phyloP scores from a whole-genome alignment of 176 grass and related monocot genomes.

The Cymbopogon citratus region DNA sequence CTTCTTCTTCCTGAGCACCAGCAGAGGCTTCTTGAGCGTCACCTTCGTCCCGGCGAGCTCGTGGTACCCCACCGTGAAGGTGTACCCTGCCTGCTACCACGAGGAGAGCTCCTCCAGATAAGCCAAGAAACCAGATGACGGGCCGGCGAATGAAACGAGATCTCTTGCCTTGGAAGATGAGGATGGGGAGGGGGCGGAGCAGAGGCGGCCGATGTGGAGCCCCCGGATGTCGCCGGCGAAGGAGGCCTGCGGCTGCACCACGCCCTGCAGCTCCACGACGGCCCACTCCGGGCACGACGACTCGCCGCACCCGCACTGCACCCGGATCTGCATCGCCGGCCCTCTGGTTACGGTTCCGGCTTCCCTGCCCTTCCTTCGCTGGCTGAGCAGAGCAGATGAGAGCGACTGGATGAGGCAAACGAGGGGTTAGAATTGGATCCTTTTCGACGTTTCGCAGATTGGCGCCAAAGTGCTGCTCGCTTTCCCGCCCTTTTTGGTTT shows the following conservation, averaged over 20 bases:
- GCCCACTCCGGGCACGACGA: slow-evolving; percentile 56
- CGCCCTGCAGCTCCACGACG: slow-evolving; percentile 81
- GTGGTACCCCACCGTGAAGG: slow-evolving; percentile 85
- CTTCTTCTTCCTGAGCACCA: slow-evolving; percentile 79
- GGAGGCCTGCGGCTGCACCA: slow-evolving; percentile 63
- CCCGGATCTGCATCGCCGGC: too few relatives aligned
- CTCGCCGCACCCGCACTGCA: too few relatives aligned
- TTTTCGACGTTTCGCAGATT: too few relatives aligned
- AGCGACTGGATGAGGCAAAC: too few relatives aligned
- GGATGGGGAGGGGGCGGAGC: slow-evolving; percentile 41
- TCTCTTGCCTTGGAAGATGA: slow-evolving; percentile 46
- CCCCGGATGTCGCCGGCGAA: slow-evolving; percentile 53
- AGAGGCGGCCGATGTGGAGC: slow-evolving; percentile 83
- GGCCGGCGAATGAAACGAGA: background rate
- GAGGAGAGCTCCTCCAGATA: background rate
- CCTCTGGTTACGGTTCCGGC: too few relatives aligned
- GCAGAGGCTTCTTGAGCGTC: slow-evolving; percentile 71
- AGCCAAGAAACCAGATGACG: background rate
- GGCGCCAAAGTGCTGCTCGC: too few relatives aligned
- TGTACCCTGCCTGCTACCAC: slow-evolving; percentile 50
- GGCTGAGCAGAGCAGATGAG: too few relatives aligned
- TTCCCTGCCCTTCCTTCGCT: too few relatives aligned
- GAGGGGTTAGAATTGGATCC: too few relatives aligned
- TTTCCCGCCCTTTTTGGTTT: too few relatives aligned
- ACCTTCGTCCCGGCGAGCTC: slow-evolving; percentile 72